These are phyloP conservation scores for Arctium lappa DNA, from an alignment of 129 eudicot genomes.

Conservation along the genomic window DNA sequence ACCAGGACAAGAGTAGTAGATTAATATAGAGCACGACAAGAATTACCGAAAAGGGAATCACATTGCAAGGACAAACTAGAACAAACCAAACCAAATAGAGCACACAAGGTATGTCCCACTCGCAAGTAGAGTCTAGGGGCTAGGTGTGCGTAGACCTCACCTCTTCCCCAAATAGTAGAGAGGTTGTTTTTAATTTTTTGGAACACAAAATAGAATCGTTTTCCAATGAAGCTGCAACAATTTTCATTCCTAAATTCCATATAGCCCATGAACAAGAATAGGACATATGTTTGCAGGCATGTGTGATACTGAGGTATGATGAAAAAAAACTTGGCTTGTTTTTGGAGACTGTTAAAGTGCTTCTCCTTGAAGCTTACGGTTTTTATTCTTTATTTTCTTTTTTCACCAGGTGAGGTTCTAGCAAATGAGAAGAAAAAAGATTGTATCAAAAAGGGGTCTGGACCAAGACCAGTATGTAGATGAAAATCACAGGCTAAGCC, in stretches of 20 bases:
- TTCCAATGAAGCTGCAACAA: not conserved
- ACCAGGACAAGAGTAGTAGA: no score
- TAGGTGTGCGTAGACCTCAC: not conserved
- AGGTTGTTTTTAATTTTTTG: not conserved
- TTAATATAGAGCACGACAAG: no score
- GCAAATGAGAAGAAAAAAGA: not conserved
- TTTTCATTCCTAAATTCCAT: not conserved
- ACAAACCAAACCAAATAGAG: not conserved
- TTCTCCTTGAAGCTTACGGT: not conserved
- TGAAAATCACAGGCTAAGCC: not conserved
- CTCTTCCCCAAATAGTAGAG: not conserved
- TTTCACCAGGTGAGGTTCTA: not conserved
- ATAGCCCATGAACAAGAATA: not conserved
- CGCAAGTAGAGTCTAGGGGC: not conserved
- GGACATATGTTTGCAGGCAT: not conserved
- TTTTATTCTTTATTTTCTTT: not conserved
- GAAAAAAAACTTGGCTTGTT: not conserved
- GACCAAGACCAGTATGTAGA: constrained; percentile 1
- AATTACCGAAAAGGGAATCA: no score
- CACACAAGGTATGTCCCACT: not conserved
- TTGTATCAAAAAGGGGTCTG: not conserved
- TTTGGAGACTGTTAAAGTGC: not conserved
- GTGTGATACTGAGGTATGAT: not conserved
- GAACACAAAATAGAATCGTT: not conserved
- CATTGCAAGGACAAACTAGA: not conserved